Conservation (phyloP, 1,284 basidiomycete genomes). For the Boletus calvinii region DNA sequence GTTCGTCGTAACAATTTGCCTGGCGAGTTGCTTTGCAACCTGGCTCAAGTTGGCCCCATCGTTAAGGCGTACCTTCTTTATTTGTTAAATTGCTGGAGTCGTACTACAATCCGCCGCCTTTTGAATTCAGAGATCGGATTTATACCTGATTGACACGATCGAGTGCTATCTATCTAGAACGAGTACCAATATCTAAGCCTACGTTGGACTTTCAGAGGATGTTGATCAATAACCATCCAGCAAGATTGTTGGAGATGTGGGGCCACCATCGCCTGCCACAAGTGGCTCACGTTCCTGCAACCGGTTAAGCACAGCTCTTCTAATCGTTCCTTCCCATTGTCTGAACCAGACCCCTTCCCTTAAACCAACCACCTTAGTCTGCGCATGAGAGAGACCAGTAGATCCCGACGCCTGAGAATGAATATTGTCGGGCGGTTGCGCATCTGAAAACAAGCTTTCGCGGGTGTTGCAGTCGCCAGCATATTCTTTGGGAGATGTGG, state of each 20-base stretch:
- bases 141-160: slow-evolving; percentile 5
- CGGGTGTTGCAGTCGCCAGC: slow-evolving; percentile 13
- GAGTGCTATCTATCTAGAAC: neutral
- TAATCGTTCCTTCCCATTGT: slow-evolving; percentile 69
- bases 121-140: slow-evolving; percentile 4
- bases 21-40: neutral
- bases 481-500: slow-evolving; percentile 28
- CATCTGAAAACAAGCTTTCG: slow-evolving; percentile 18
- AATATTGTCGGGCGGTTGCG: slow-evolving; percentile 23
- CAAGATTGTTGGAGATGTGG: slow-evolving; percentile 10
- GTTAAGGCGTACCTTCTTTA: slow-evolving; percentile 21
- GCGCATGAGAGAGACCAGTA: slow-evolving; percentile 29
- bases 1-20: slow-evolving; percentile 7
- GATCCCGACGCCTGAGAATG: slow-evolving; percentile 11
- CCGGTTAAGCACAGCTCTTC: slow-evolving; percentile 45
- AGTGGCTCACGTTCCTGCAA: slow-evolving; percentile 32
- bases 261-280: slow-evolving; percentile 18
- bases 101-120: slow-evolving; percentile 9
- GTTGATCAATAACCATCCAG: slow-evolving; percentile 37
- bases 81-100: slow-evolving; percentile 22
- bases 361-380: slow-evolving; percentile 48
- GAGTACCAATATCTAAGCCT: neutral
- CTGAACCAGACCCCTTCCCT: slow-evolving; percentile 77
- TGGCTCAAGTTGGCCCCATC: neutral
- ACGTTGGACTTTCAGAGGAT: neutral